These are phyloP conservation scores for Globisporangium yorkense DNA, from an alignment of 352 stramenopile genomes.

Conservation along the genomic window DNA sequence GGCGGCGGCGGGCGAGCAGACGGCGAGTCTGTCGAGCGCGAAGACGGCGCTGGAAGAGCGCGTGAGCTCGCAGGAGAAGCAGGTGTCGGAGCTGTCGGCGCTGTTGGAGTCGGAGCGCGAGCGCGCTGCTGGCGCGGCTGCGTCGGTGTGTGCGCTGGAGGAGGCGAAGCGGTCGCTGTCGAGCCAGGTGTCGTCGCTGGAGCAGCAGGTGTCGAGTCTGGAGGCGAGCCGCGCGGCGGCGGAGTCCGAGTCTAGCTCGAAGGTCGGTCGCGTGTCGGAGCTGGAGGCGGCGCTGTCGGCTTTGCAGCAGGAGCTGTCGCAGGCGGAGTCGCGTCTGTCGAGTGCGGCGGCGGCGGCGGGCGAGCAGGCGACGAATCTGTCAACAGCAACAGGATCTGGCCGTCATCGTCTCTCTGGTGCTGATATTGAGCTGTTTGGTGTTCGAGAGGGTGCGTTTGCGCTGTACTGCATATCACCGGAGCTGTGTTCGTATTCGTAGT, in stretches of 20 bases:
- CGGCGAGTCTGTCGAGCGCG: constrained; percentile 16
- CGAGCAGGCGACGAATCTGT: constrained; percentile 16
- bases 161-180: constrained; percentile 4
- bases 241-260: constrained; percentile 1
- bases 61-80: background rate
- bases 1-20: constrained; percentile 14
- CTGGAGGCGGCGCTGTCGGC: constrained; percentile 12
- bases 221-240: background rate
- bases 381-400: background rate
- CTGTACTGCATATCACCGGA: constrained; percentile 3
- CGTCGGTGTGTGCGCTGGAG: constrained; percentile 1
- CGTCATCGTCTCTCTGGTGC: background rate
- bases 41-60: constrained; percentile 8
- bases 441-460: constrained; percentile 1
- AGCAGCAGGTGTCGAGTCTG: constrained; percentile 7
- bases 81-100: constrained; percentile 1
- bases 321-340: constrained; percentile 13
- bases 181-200: constrained; percentile 21
- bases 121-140: background rate
- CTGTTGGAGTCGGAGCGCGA: background rate
- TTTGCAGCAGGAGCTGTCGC: constrained; percentile 10
- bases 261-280: constrained; percentile 5
- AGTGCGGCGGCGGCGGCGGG: constrained; percentile 12
- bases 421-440: background rate
- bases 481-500: constrained; percentile 14